Evolutionary conservation across 306 rosid genomes (phyloP).

Genomic region (Cucurbita maxima): DNA sequence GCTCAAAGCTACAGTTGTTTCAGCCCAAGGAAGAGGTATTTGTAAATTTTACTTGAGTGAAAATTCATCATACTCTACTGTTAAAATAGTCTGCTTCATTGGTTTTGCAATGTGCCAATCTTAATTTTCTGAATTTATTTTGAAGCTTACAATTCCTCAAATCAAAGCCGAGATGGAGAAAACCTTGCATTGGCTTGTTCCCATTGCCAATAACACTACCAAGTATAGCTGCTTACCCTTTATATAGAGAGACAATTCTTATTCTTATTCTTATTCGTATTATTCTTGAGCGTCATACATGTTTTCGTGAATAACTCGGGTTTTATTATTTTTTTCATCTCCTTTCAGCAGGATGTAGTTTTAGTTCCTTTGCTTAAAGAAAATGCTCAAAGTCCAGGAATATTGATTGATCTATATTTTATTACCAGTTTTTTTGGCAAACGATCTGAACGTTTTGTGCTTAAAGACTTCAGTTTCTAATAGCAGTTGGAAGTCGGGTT

Average conservation of each 20-base stretch:
- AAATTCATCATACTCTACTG: not conserved
- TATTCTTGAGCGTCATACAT: constrained; percentile 8
- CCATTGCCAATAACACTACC: constrained; percentile 79
- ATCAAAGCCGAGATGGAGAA: constrained; percentile 96
- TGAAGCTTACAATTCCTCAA: constrained; percentile 78
- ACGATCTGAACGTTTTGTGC: not conserved
- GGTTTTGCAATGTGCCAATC: not conserved
- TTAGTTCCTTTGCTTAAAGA: not conserved
- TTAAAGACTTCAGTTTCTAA: not conserved
- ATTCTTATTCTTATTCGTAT: not conserved
- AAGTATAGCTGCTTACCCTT: constrained; percentile 39
- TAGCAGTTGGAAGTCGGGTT: not conserved
- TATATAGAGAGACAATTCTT: not conserved
- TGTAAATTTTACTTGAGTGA: not conserved
- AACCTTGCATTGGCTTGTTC: constrained; percentile 88
- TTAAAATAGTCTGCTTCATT: not conserved
- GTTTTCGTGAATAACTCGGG: not conserved
- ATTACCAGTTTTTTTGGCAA: not conserved
- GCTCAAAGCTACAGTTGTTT: constrained; percentile 61
- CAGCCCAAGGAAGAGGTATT: constrained; percentile 87
- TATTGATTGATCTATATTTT: not conserved
- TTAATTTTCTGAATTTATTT: not conserved
- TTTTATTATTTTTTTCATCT: not conserved
- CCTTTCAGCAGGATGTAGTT: not conserved
- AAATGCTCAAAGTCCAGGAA: not conserved